phyloP scores from a whole-genome alignment of 208 protist genomes.

The Porcisia deanei region DNA sequence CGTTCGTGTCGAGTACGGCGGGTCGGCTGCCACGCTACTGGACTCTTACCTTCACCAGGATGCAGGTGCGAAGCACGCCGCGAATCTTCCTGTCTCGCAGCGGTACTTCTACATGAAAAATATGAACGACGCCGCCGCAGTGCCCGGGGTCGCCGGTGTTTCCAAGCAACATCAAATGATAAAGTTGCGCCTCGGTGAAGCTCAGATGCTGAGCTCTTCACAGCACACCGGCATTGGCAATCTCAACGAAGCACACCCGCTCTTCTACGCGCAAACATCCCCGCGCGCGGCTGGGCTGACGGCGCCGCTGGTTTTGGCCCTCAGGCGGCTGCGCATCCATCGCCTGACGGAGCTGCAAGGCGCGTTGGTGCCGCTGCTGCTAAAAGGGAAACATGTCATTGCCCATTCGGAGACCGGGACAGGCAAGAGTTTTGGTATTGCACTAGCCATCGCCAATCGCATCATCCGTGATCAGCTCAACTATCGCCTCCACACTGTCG shows the following conservation, averaged over 20 bases:
- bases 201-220: constrained; percentile 78
- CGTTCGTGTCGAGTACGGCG: constrained; percentile 42
- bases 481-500: constrained; percentile 88
- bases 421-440: constrained; percentile 91
- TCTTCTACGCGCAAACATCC: constrained; percentile 79
- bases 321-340: constrained; percentile 70
- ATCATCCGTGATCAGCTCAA: constrained; percentile 83
- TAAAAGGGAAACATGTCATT: constrained; percentile 90
- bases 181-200: constrained; percentile 75
- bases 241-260: constrained; percentile 81
- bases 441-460: constrained; percentile 82
- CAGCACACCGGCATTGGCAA: constrained; percentile 62
- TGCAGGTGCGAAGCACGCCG: constrained; percentile 39
- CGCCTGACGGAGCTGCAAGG: constrained; percentile 87
- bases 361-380: constrained; percentile 80
- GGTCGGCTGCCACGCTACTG: constrained; percentile 63
- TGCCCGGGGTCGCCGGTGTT: neutral
- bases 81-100: constrained; percentile 79
- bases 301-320: constrained; percentile 62
- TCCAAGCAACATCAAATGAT: constrained; percentile 61
- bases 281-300: constrained; percentile 75
- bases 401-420: constrained; percentile 89
- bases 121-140: neutral
- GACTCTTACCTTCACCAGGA: constrained; percentile 55
- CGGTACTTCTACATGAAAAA: constrained; percentile 72